phyloP scores from a whole-genome alignment of 2,329 filamentous ascomycete genomes.

The Ceratocystis papillata region DNA sequence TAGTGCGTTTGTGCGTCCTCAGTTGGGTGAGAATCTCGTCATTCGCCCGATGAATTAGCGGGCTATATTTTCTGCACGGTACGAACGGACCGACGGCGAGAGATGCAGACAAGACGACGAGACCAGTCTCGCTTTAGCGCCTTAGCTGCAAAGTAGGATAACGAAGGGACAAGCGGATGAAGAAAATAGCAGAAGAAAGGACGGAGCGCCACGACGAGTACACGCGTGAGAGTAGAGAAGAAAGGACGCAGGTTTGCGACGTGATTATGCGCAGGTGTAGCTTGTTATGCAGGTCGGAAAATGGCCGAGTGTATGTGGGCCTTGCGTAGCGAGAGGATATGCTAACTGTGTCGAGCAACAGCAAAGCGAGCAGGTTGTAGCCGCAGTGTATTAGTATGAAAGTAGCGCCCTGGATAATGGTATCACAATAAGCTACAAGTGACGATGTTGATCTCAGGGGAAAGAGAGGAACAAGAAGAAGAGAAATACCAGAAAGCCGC shows the following conservation, averaged over 20 bases:
- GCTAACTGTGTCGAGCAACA: too few relatives aligned
- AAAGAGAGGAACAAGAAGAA: not conserved
- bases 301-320: too few relatives aligned
- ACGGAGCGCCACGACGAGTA: not conserved
- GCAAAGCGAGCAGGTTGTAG: too few relatives aligned
- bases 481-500: not conserved
- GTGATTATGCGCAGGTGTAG: not conserved
- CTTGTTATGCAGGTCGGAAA: not conserved
- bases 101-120: not conserved
- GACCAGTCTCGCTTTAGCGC: constrained; percentile 3
- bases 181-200: not conserved
- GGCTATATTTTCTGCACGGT: not conserved
- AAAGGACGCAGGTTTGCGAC: not conserved
- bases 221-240: not conserved
- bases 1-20: not conserved
- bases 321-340: too few relatives aligned
- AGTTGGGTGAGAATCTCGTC: not conserved
- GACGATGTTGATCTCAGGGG: not conserved
- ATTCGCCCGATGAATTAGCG: not conserved
- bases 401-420: not conserved
- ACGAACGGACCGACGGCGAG: not conserved
- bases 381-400: too few relatives aligned
- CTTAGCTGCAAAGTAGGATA: too few relatives aligned
- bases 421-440: not conserved
- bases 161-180: not conserved